Conservation (phyloP, 768 basidiomycete genomes). For the Russula abietina region DNA sequence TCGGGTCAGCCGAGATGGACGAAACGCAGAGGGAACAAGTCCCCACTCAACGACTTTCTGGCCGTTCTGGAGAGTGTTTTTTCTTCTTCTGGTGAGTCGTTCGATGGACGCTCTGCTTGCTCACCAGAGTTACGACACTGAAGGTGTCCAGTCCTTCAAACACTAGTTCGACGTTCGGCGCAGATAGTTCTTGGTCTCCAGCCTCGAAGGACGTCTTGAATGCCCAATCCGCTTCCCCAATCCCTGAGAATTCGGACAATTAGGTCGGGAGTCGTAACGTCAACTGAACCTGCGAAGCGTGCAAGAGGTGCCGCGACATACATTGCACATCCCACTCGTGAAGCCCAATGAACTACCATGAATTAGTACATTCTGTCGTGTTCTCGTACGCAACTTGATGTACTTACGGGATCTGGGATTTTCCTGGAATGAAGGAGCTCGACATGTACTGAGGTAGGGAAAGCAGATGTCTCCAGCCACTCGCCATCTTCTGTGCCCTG, state of each 20-base stretch:
- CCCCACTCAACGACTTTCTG: slow-evolving; percentile 55
- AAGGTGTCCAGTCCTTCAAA: slow-evolving; percentile 94
- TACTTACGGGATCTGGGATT: slow-evolving; percentile 77
- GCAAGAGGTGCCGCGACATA: slow-evolving; percentile 32
- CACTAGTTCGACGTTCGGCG: slow-evolving; percentile 60
- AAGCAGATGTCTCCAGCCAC: slow-evolving; percentile 56
- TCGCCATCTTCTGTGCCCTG: slow-evolving; percentile 48
- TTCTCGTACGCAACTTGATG: not conserved
- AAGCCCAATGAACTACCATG: slow-evolving; percentile 59
- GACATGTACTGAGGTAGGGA: slow-evolving; percentile 85
- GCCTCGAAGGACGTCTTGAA: slow-evolving; percentile 66
- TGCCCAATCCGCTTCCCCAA: slow-evolving; percentile 81
- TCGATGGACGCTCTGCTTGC: slow-evolving; percentile 28
- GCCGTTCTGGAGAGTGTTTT: slow-evolving; percentile 68
- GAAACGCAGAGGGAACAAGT: not conserved
- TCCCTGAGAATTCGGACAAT: slow-evolving; percentile 47
- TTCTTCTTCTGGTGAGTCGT: not conserved
- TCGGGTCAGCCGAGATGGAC: not conserved
- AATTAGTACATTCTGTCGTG: slow-evolving; percentile 12
- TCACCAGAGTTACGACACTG: slow-evolving; percentile 61
- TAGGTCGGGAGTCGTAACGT: not conserved
- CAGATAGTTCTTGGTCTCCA: slow-evolving; percentile 40
- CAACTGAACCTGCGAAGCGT: not conserved
- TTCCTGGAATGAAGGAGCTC: slow-evolving; percentile 67
- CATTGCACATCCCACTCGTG: slow-evolving; percentile 92